Conservation (phyloP, 1,284 basidiomycete species). For the Cutaneotrichosporon curvatum region DNA sequence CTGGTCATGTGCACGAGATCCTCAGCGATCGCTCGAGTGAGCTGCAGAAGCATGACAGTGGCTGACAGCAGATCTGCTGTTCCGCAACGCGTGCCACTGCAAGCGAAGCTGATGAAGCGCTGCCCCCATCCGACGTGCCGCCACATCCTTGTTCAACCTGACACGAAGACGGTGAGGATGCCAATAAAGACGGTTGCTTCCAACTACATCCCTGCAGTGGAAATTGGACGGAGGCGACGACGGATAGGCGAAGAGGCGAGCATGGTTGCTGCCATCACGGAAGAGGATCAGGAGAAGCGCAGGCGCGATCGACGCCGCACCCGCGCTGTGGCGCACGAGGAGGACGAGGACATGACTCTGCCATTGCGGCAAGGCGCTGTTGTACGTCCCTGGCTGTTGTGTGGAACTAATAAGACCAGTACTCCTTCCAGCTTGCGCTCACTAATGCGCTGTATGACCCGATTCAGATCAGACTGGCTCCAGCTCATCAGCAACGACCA, state of each 20-base stretch:
- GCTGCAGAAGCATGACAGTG: slow-evolving; percentile 19
- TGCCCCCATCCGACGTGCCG: slow-evolving; percentile 72
- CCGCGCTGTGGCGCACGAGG: slow-evolving; percentile 5
- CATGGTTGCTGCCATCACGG: neutral
- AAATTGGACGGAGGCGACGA: slow-evolving; percentile 51
- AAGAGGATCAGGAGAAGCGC: slow-evolving; percentile 6
- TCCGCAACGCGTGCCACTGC: slow-evolving; percentile 80
- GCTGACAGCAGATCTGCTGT: slow-evolving; percentile 37
- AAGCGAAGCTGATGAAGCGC: slow-evolving; percentile 88
- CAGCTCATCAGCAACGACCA: slow-evolving; percentile 54
- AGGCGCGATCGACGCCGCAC: slow-evolving; percentile 8
- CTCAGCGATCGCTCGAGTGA: slow-evolving; percentile 59
- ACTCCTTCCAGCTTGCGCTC: slow-evolving; percentile 78
- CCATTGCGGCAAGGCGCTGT: slow-evolving; percentile 27
- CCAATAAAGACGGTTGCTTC: slow-evolving; percentile 95
- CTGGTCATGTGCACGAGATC: slow-evolving; percentile 74
- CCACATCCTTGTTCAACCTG: slow-evolving; percentile 96
- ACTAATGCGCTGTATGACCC: slow-evolving; percentile 92
- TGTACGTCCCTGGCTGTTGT: slow-evolving; percentile 14
- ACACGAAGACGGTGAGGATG: slow-evolving; percentile 88
- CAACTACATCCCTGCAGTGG: slow-evolving; percentile 84
- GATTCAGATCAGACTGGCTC: slow-evolving; percentile 69
- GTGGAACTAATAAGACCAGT: slow-evolving; percentile 38
- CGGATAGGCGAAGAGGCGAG: slow-evolving; percentile 13
- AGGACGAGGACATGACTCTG: slow-evolving; percentile 28